Evolutionary conservation across 2,329 filamentous ascomycete species (phyloP).

Genomic region (Apiospora arundinis): DNA sequence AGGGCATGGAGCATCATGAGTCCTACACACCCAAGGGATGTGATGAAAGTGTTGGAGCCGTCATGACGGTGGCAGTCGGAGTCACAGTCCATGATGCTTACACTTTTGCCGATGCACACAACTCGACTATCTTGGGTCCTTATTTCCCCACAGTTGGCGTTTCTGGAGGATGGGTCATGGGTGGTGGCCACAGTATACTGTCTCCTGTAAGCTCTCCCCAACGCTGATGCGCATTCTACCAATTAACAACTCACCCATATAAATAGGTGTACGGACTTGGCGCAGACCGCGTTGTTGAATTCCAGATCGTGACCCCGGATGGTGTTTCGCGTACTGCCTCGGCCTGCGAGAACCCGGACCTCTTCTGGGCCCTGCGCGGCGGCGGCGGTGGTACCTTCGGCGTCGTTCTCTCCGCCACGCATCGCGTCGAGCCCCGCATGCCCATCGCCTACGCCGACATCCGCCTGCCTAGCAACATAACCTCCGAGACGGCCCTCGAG

Average conservation of each 20-base stretch:
- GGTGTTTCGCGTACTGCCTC: constrained; percentile 37
- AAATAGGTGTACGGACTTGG: constrained; percentile 36
- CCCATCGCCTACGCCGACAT: constrained; percentile 38
- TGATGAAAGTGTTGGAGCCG: constrained; percentile 25
- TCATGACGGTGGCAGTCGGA: constrained; percentile 39
- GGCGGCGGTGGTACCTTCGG: constrained; percentile 53
- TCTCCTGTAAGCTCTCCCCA: constrained; percentile 20
- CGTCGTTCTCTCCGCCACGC: constrained; percentile 49
- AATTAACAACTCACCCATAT: too few species aligned
- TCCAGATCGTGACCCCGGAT: constrained; percentile 38
- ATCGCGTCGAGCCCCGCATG: constrained; percentile 48
- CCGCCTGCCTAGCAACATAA: constrained; percentile 33
- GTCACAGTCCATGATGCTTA: constrained; percentile 37
- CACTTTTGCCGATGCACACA: constrained; percentile 34
- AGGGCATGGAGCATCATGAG: constrained; percentile 31
- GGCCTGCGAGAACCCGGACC: constrained; percentile 45
- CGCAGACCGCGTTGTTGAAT: constrained; percentile 38
- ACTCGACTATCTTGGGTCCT: constrained; percentile 35
- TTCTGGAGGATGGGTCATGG: too few species aligned
- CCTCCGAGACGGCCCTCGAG: constrained; percentile 38
- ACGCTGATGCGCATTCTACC: too few species aligned
- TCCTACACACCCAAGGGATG: constrained; percentile 34
- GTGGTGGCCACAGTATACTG: too few species aligned
- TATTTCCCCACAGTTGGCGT: constrained; percentile 28
- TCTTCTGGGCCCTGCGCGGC: constrained; percentile 57